Conservation (phyloP, 1,284 basidiomycete genomes). For the Rhodotorula mucilaginosa region DNA sequence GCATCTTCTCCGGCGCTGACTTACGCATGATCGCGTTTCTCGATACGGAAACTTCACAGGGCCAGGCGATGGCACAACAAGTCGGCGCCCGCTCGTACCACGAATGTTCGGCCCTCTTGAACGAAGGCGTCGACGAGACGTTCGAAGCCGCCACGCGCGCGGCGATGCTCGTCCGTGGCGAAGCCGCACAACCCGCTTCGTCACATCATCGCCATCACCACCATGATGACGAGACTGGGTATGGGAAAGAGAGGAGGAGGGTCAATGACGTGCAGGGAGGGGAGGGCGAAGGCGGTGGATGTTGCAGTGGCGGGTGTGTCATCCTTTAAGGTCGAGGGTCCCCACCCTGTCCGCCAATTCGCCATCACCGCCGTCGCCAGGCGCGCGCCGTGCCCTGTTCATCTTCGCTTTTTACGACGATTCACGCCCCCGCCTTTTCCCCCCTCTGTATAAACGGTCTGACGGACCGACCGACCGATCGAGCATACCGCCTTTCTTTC, state of each 20-base stretch:
- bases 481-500: not conserved
- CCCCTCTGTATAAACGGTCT: not conserved
- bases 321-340: conserved; percentile 8
- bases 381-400: not conserved
- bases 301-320: conserved; percentile 18
- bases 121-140: conserved; percentile 90
- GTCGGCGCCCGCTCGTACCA: conserved; percentile 89
- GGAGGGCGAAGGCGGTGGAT: conserved; percentile 8
- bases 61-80: conserved; percentile 68
- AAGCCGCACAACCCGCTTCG: conserved; percentile 54
- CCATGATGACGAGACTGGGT: conserved; percentile 5
- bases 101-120: conserved; percentile 86
- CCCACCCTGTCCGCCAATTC: too few relatives aligned
- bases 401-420: not conserved
- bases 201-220: not conserved
- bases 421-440: not conserved
- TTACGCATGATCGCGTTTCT: not conserved
- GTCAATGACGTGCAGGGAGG: not conserved
- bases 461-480: too few relatives aligned
- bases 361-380: not conserved
- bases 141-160: conserved; percentile 92
- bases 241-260: not conserved
- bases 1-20: not conserved
- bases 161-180: conserved; percentile 88
- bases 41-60: conserved; percentile 52